Evolutionary conservation across 805 yeast genomes (phyloP).

Genomic region (Lachancea thermotolerans): DNA sequence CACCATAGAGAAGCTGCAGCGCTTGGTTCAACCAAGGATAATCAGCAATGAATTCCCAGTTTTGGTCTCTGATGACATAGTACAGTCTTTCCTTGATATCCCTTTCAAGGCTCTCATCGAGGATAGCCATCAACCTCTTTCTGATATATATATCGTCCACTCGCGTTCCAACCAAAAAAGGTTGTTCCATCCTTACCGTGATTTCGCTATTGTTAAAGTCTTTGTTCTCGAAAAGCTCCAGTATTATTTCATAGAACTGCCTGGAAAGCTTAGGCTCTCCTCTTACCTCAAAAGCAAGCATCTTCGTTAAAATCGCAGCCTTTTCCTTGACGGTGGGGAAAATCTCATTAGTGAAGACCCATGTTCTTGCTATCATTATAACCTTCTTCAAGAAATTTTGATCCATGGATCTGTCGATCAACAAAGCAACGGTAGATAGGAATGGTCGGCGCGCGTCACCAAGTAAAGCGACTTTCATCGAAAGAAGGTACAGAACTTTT

Average conservation of each 20-base stretch:
- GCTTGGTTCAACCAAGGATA: conserved; percentile 95
- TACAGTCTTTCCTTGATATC: conserved; percentile 73
- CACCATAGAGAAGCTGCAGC: conserved; percentile 72
- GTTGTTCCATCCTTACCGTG: conserved; percentile 92
- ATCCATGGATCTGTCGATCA: conserved; percentile 83
- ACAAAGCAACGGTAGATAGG: conserved; percentile 75
- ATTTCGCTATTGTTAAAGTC: conserved; percentile 76
- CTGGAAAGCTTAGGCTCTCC: conserved; percentile 75
- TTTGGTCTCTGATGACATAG: conserved; percentile 89
- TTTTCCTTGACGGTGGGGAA: conserved; percentile 95
- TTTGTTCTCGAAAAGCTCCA: conserved; percentile 80
- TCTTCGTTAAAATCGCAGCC: conserved; percentile 86
- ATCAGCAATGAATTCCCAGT: conserved; percentile 93
- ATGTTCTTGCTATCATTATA: conserved; percentile 67
- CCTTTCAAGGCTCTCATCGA: conserved; percentile 70
- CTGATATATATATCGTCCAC: conserved; percentile 70
- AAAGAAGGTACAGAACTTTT: conserved; percentile 67
- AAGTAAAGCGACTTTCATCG: conserved; percentile 73
- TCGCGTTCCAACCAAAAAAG: conserved; percentile 90
- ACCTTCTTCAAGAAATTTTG: conserved; percentile 67
- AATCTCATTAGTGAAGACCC: conserved; percentile 85
- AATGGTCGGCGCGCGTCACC: conserved; percentile 93
- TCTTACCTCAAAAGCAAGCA: conserved; percentile 86
- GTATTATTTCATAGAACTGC: conserved; percentile 77
- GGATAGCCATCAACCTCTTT: conserved; percentile 66